Percentiles rank a stretch among this genome's conserved stretches.
phyloP scores from a whole-genome alignment of 306 rosid species.

The Abrus precatorius region DNA sequence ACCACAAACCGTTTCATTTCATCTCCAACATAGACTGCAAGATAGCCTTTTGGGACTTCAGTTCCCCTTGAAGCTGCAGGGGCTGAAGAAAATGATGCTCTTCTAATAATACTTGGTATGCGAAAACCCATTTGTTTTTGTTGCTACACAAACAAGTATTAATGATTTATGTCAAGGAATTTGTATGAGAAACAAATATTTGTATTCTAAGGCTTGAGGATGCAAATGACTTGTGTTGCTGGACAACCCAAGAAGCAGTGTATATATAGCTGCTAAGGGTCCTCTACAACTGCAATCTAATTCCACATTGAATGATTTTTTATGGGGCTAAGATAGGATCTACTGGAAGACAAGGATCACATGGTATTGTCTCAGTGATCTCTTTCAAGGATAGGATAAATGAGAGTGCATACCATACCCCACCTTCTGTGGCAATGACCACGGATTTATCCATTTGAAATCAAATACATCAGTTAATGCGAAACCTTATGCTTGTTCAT shows the following conservation, averaged over 20 bases:
- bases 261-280: slow-evolving; percentile 41
- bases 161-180: slow-evolving; percentile 1
- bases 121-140: slow-evolving; percentile 44
- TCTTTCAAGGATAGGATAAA: slow-evolving; percentile 29
- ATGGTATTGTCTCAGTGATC: slow-evolving; percentile 40
- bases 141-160: neutral
- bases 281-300: neutral
- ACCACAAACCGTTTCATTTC: slow-evolving; percentile 34
- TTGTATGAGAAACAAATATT: slow-evolving; percentile 23
- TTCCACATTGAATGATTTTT: neutral
- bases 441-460: neutral
- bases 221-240: slow-evolving; percentile 31
- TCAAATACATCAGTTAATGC: neutral
- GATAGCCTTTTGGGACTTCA: slow-evolving; percentile 57
- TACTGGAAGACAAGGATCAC: slow-evolving; percentile 26
- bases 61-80: slow-evolving; percentile 20
- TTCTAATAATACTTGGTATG: slow-evolving; percentile 37
- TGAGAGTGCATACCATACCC: neutral
- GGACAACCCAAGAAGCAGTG: slow-evolving; percentile 6
- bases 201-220: slow-evolving; percentile 21
- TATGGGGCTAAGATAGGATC: neutral
- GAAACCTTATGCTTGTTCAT: slow-evolving; percentile 15
- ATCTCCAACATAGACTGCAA: slow-evolving; percentile 47
- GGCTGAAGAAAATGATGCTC: slow-evolving; percentile 26
- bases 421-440: slow-evolving; percentile 10